phyloP scores from a whole-genome alignment of 177 flowering plant species.

The Vitis hybrid region DNA sequence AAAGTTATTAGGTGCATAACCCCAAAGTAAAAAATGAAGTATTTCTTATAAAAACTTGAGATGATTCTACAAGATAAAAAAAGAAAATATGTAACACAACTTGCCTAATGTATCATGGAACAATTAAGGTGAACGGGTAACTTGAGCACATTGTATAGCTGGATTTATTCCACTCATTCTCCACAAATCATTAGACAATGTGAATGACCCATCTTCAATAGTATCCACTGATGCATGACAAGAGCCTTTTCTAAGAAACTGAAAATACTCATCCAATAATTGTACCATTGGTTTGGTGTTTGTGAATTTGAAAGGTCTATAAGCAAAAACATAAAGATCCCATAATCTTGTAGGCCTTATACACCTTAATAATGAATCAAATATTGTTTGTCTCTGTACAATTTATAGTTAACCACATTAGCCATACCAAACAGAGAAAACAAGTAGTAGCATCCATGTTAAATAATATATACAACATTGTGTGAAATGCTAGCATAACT shows the following conservation, averaged over 20 bases:
- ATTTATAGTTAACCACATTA: slow-evolving; percentile 6
- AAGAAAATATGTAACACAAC: not conserved
- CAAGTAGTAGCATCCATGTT: no score
- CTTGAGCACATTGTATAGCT: slow-evolving; percentile 75
- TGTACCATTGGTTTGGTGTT: slow-evolving; percentile 70
- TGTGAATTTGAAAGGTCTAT: slow-evolving; percentile 64
- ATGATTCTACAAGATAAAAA: not conserved
- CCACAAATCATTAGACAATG: slow-evolving; percentile 77
- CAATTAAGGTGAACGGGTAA: slow-evolving; percentile 89
- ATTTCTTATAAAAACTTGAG: not conserved
- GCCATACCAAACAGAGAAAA: not conserved
- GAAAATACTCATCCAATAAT: slow-evolving; percentile 77
- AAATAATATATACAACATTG: no score
- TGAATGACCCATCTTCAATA: slow-evolving; percentile 64
- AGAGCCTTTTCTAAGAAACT: slow-evolving; percentile 73
- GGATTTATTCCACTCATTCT: slow-evolving; percentile 78
- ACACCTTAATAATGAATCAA: slow-evolving; percentile 68
- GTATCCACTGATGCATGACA: slow-evolving; percentile 42
- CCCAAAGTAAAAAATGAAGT: not conserved
- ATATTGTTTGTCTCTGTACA: slow-evolving; percentile 76
- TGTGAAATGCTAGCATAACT: no score
- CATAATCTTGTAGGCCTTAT: slow-evolving; percentile 69
- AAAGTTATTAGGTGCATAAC: slow-evolving; percentile 5
- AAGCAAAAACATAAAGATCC: slow-evolving; percentile 85
- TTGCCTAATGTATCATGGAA: slow-evolving; percentile 82